Percentiles rank a stretch among this genome's conserved stretches.
phyloP scores from a whole-genome alignment of 441 rosid genomes.

The Corymbia calophylla region DNA sequence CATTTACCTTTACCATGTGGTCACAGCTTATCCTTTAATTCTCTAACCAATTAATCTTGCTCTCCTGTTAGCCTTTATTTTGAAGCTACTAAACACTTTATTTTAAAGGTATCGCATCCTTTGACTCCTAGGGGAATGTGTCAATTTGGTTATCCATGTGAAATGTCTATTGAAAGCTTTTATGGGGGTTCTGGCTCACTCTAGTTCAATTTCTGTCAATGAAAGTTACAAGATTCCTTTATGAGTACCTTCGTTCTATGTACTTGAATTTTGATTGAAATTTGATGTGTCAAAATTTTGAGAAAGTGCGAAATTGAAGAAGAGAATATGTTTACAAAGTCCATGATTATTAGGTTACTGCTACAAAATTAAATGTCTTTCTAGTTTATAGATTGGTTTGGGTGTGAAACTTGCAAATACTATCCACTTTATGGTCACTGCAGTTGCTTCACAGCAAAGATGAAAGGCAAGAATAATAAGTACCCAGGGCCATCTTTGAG shows the following conservation, averaged over 20 bases:
- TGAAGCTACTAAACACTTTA: not conserved
- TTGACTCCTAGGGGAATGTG: not conserved
- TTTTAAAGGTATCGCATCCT: not conserved
- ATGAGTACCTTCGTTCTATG: not conserved
- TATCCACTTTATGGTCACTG: not conserved
- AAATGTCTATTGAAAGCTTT: not conserved
- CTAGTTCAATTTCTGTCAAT: not conserved
- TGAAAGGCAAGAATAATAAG: not conserved
- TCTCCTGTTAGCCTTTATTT: not conserved
- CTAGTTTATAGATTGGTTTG: not conserved
- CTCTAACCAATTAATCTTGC: not conserved
- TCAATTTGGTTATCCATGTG: not conserved
- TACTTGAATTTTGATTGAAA: not conserved
- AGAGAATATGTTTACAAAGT: not conserved
- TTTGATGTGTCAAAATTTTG: not conserved
- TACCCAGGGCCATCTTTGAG: not conserved
- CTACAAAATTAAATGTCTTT: not conserved
- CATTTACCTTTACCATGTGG: not conserved
- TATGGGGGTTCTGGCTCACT: not conserved
- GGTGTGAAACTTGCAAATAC: not conserved
- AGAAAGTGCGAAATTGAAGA: not conserved
- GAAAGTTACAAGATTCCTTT: not conserved
- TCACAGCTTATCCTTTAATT: not conserved
- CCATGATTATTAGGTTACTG: not conserved
- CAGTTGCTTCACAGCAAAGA: not conserved